Evolutionary conservation across 768 basidiomycete genomes (phyloP).

Genomic region (Mycena galericulata): DNA sequence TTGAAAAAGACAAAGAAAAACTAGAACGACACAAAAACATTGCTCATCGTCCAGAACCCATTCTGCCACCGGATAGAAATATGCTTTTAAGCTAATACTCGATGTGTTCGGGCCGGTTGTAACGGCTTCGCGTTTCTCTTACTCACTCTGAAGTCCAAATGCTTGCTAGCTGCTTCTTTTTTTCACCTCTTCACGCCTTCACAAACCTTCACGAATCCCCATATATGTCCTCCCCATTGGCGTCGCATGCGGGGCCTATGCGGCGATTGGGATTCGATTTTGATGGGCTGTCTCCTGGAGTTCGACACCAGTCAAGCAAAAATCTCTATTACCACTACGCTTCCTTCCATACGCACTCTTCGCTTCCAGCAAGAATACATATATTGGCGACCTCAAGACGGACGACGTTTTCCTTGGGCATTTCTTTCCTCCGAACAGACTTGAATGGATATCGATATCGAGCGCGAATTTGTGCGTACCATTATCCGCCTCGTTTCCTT

Average conservation of each 20-base stretch:
- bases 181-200: conserved; percentile 15
- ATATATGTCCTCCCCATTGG: neutral
- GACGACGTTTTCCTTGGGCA: no score
- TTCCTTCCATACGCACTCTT: neutral
- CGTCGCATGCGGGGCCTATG: neutral
- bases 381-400: neutral
- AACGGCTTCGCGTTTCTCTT: neutral
- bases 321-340: neutral
- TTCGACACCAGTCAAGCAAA: conserved; percentile 17
- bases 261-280: conserved; percentile 9
- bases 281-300: conserved; percentile 30
- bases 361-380: conserved; percentile 19
- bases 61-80: no score
- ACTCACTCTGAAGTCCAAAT: no score
- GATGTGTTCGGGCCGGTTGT: conserved; percentile 1
- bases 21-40: no score
- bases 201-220: conserved; percentile 19
- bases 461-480: conserved; percentile 28
- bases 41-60: no score
- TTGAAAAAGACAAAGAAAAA: no score
- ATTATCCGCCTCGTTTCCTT: neutral
- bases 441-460: conserved; percentile 18
- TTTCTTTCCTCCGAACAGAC: no score
- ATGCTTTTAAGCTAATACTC: neutral
- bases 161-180: no score